Base-by-base conservation (phyloP, 2,329 filamentous ascomycete species). In the Cyphellophora europaea region DNA sequence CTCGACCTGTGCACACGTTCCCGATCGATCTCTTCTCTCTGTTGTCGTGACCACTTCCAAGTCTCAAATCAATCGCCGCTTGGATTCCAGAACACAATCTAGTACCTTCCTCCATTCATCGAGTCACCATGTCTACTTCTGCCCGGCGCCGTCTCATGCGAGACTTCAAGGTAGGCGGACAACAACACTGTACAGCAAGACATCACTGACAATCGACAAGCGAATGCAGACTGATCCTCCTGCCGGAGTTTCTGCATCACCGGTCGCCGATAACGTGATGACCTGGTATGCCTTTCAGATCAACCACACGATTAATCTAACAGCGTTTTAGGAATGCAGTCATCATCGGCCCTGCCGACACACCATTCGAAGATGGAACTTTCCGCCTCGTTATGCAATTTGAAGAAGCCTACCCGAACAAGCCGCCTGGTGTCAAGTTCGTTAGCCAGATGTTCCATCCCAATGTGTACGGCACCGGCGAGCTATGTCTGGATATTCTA, bases 371-470 rank as follows among this genome's bases (percentile, higher is more conserved):
- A 63, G 91, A 98, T 60, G 91, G 91, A 44, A 98, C 91, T 14
- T 98, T 98, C 60, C 74, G 89, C 48, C 79, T 98, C 8, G 88
- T 96, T 33, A 96, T 98, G 89, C 87, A 95, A 56, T 98, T 98
- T 51, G 91, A 96, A 57, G 91, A 98, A 61, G 88, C 94, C 54
- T 98, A 98, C 53, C 91, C 91, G 18, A 98, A 96, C 66, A 96
- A 96, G 60, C 91, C 91, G 4, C 91, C 91, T 0, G 83, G 87
- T 19, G 91, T 96, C 64, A 96, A 96, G 57, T 98, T 98, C 59
- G 93, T 98, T 58, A 93, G 85, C 61, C 79, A 91, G 59, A 98
- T 98, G 91, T 98, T 98, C 62, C 91, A 98, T 53, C 91, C 91
- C 12, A 98, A 98, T 55, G 91, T 98, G 38, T 98, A 98, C 58